phyloP scores from a whole-genome alignment of 2,329 filamentous ascomycete species.

The Ophiocordyceps sinensis region DNA sequence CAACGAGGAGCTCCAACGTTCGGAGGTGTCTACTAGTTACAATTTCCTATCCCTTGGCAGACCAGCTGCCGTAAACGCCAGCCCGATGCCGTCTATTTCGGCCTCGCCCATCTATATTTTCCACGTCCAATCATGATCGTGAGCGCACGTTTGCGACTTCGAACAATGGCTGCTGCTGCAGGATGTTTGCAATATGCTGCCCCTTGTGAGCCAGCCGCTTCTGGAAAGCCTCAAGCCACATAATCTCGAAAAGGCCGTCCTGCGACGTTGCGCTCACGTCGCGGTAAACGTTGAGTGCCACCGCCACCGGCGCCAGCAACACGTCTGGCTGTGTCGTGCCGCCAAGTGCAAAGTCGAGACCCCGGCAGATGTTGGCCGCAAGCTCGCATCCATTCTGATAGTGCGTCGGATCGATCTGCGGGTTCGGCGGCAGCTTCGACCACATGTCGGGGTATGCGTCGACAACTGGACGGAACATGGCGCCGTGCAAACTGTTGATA shows the following conservation, averaged over 20 bases:
- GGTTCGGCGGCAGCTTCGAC: conserved; percentile 20
- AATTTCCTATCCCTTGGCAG: neutral
- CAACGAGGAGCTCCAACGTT: neutral
- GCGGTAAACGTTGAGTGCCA: conserved; percentile 27
- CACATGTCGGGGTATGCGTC: conserved; percentile 24
- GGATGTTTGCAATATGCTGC: conserved; percentile 22
- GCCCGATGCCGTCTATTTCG: neutral
- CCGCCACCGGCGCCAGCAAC: conserved; percentile 26
- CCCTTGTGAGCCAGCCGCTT: conserved; percentile 23
- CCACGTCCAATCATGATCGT: neutral
- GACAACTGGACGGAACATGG: conserved; percentile 27
- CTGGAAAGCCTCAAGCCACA: conserved; percentile 33
- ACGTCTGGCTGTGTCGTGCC: conserved; percentile 31
- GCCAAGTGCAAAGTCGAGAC: conserved; percentile 30
- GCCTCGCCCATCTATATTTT: neutral
- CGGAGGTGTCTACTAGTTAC: no score
- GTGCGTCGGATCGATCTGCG: conserved; percentile 24
- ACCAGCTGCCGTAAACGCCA: conserved; percentile 3
- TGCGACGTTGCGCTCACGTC: conserved; percentile 22
- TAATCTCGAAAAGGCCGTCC: conserved; percentile 27
- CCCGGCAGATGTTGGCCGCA: conserved; percentile 34
- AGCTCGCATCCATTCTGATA: conserved; percentile 30
- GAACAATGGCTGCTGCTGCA: conserved; percentile 25
- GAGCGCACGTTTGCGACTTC: conserved; percentile 12
- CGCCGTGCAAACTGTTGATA: conserved; percentile 28